Evolutionary conservation across 2,329 filamentous ascomycete species (phyloP).

Genomic region (Albifimbria verrucaria): DNA sequence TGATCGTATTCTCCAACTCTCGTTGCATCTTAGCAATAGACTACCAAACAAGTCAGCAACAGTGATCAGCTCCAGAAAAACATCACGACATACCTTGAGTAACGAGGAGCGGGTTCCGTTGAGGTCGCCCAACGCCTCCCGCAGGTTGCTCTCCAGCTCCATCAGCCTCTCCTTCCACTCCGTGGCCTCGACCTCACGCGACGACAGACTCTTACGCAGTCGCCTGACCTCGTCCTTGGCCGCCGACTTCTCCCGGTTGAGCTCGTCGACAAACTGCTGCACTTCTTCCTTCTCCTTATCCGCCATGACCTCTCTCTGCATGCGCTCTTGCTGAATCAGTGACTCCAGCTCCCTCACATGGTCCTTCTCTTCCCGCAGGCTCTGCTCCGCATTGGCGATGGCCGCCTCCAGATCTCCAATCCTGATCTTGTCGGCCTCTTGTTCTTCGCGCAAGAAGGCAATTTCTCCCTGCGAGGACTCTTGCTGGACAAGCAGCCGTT

Average conservation of each 20-base stretch:
- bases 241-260: conserved; percentile 77
- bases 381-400: conserved; percentile 74
- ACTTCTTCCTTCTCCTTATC: conserved; percentile 92
- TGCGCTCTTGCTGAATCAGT: conserved; percentile 74
- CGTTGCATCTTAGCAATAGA: conserved; percentile 84
- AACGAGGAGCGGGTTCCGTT: conserved; percentile 82
- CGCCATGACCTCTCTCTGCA: conserved; percentile 82
- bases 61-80: background rate
- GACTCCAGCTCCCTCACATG: conserved; percentile 68
- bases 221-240: conserved; percentile 83
- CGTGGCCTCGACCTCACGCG: conserved; percentile 81
- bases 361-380: conserved; percentile 81
- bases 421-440: conserved; percentile 96
- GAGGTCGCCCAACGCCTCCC: conserved; percentile 82
- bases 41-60: conserved; percentile 36
- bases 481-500: conserved; percentile 83
- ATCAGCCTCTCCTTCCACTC: conserved; percentile 89
- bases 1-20: conserved; percentile 78
- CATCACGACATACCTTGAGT: conserved; percentile 66
- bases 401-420: conserved; percentile 90
- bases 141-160: conserved; percentile 84
- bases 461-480: conserved; percentile 93
- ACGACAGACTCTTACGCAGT: conserved; percentile 77
- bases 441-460: conserved; percentile 91
- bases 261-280: conserved; percentile 87